Conservation (phyloP, 768 basidiomycete genomes). For the Kwoniella mangroviensis region DNA sequence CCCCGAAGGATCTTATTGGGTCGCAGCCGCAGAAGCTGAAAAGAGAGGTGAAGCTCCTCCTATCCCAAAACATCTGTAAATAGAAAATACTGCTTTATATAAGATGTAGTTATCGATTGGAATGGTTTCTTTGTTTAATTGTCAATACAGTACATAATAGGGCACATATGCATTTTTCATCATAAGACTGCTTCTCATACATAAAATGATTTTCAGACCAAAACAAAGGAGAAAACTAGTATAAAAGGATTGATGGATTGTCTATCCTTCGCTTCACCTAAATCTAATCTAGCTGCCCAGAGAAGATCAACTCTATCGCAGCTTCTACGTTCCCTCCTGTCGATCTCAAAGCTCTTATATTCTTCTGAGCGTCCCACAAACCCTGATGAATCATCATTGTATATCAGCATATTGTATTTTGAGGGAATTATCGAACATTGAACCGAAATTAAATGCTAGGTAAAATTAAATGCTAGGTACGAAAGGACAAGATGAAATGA, state of each 20-base stretch:
- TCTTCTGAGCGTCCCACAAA: conserved; percentile 84
- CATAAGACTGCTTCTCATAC: no score
- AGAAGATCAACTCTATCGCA: conserved; percentile 89
- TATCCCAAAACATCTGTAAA: conserved; percentile 4
- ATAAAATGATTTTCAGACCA: no score
- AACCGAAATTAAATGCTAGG: no score
- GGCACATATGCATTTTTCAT: no score
- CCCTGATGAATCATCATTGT: conserved; percentile 31
- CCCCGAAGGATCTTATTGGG: conserved; percentile 85
- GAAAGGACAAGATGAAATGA: background rate
- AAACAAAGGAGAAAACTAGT: background rate
- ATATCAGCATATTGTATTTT: conserved; percentile 1
- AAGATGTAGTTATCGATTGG: no score
- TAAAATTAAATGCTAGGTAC: background rate
- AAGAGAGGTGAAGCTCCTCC: conserved; percentile 37
- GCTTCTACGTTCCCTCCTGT: conserved; percentile 91
- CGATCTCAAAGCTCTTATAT: conserved; percentile 84
- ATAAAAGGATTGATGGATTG: background rate
- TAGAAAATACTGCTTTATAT: no score
- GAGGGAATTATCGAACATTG: no score
- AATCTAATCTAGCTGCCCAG: conserved; percentile 61
- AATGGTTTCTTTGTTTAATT: no score
- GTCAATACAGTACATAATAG: no score
- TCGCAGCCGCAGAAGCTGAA: conserved; percentile 34
- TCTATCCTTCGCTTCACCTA: background rate